phyloP scores from a whole-genome alignment of 768 basidiomycete species.

The Lactarius psammicola region DNA sequence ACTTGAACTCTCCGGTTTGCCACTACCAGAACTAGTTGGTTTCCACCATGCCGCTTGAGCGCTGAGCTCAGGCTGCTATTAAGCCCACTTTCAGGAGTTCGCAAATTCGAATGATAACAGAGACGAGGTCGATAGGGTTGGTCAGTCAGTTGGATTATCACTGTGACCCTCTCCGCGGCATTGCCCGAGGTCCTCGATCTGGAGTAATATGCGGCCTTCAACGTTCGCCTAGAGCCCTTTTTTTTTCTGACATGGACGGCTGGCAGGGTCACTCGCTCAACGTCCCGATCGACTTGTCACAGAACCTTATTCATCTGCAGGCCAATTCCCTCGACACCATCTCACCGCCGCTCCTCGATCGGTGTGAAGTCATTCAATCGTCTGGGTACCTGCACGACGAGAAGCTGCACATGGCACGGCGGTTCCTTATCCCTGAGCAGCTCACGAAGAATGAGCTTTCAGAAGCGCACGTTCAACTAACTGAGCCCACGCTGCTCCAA shows the following conservation, averaged over 20 bases:
- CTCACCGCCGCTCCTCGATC: conserved; percentile 80
- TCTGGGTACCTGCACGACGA: conserved; percentile 92
- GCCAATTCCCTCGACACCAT: conserved; percentile 91
- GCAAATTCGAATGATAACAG: conserved; percentile 30
- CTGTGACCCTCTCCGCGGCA: conserved; percentile 89
- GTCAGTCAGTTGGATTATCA: conserved; percentile 84
- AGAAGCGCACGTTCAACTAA: conserved; percentile 57
- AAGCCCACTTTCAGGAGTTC: not conserved
- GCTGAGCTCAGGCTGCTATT: too few relatives aligned
- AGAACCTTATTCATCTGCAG: conserved; percentile 89
- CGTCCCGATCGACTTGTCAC: conserved; percentile 82
- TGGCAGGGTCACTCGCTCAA: conserved; percentile 79
- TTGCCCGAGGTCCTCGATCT: conserved; percentile 89
- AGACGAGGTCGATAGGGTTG: conserved; percentile 92
- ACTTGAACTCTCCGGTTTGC: too few relatives aligned
- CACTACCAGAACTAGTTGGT: too few relatives aligned
- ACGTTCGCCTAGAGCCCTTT: conserved; percentile 36
- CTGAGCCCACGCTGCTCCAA: conserved; percentile 65
- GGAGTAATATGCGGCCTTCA: conserved; percentile 80
- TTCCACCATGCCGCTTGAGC: too few relatives aligned
- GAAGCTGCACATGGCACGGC: conserved; percentile 84
- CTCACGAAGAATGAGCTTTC: conserved; percentile 68
- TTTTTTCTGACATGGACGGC: conserved; percentile 1
- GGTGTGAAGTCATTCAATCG: too few relatives aligned
- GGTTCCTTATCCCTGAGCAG: conserved; percentile 89